A percentile compares a stretch with the other conserved stretches of the same genome.
phyloP scores from a whole-genome alignment of 208 protist species.

The Acanthamoeba castellanii region DNA sequence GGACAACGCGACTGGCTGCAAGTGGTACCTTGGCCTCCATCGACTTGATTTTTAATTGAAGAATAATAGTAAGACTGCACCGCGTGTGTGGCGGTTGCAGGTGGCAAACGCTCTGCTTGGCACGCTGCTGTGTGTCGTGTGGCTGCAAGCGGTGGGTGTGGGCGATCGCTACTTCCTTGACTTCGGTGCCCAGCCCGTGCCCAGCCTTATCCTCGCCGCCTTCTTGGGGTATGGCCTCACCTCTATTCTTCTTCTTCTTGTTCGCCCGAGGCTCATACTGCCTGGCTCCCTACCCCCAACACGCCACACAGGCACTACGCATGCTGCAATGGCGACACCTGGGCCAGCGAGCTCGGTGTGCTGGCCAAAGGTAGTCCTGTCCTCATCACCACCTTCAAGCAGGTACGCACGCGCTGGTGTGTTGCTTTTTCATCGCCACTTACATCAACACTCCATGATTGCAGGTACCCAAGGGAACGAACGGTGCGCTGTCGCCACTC shows the following conservation, averaged over 20 bases:
- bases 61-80: not conserved
- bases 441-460: not conserved
- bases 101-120: conserved; percentile 75
- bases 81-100: not conserved
- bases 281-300: not conserved
- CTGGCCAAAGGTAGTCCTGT: conserved; percentile 73
- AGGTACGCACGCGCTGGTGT: not conserved
- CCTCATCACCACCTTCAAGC: conserved; percentile 76
- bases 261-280: not conserved
- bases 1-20: conserved; percentile 83
- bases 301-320: conserved; percentile 76
- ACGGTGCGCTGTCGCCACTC: conserved; percentile 74
- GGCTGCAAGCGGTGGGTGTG: conserved; percentile 3
- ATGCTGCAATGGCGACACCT: conserved; percentile 86
- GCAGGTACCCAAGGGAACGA: conserved; percentile 81
- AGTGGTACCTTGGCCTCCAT: conserved; percentile 40
- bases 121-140: conserved; percentile 66
- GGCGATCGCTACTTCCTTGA: conserved; percentile 69
- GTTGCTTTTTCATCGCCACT: not conserved
- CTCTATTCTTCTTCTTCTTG: not conserved
- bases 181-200: conserved; percentile 50
- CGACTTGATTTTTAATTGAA: not conserved
- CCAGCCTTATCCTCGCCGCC: conserved; percentile 65
- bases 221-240: conserved; percentile 71
- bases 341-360: conserved; percentile 84